Evolutionary conservation across 352 stramenopile species (phyloP).

Genomic region (Pythium coloratum): DNA sequence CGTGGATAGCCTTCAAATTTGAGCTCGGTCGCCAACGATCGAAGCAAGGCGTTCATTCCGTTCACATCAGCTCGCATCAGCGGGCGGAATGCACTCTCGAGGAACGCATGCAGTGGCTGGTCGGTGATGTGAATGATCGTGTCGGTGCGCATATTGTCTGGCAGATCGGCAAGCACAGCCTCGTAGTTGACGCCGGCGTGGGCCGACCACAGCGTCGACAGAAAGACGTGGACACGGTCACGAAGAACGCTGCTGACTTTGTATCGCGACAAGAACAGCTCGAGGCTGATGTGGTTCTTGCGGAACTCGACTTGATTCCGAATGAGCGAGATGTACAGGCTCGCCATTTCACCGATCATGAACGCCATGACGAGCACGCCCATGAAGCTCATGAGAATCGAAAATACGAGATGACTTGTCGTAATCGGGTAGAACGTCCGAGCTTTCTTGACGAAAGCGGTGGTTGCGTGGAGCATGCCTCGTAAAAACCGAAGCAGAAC

Average conservation of each 20-base stretch:
- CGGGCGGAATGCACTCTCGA: conserved; percentile 32
- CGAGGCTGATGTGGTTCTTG: conserved; percentile 59
- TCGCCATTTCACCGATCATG: conserved; percentile 71
- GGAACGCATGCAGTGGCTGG: conserved; percentile 35
- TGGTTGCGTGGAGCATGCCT: conserved; percentile 53
- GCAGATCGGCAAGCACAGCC: conserved; percentile 46
- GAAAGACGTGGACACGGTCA: conserved; percentile 46
- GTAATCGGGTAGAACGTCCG: conserved; percentile 32
- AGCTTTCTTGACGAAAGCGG: conserved; percentile 63
- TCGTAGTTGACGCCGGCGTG: conserved; percentile 58
- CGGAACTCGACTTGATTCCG: conserved; percentile 63
- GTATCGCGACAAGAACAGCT: conserved; percentile 50
- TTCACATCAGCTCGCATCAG: conserved; percentile 26
- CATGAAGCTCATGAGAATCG: conserved; percentile 53
- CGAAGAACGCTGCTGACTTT: conserved; percentile 43
- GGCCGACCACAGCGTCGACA: conserved; percentile 58
- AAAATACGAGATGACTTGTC: conserved; percentile 42
- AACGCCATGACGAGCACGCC: conserved; percentile 61
- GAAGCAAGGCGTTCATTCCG: conserved; percentile 12
- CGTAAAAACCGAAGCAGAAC: conserved; percentile 40
- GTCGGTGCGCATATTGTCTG: conserved; percentile 42
- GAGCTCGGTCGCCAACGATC: conserved; percentile 31
- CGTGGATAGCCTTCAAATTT: conserved; percentile 53
- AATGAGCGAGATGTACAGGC: conserved; percentile 68
- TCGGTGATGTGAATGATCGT: conserved; percentile 51